A percentile compares a stretch with the other conserved stretches of the same genome.
Evolutionary conservation across 345 rosid species (phyloP).

Genomic region (thale cress (Arabidopsis thaliana)): TAIR10.1 NC_003076.8:4074001-4074500

Average conservation of each 20-base stretch:
- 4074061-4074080: conserved; percentile 24
- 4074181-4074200: not conserved
- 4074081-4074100: conserved; percentile 17
- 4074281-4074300: conserved; percentile 63
- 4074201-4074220: conserved; percentile 26
- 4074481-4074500: conserved; percentile 1
- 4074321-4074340: conserved; percentile 60
- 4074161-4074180: conserved; percentile 36
- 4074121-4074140: not conserved
- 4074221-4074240: conserved; percentile 95
- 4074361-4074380: conserved; percentile 84
- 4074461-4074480: conserved; percentile 37
- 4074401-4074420: conserved; percentile 57
- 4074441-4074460: conserved; percentile 54
- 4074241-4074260: conserved; percentile 90
- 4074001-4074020: not conserved
- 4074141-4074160: not conserved
- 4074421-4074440: conserved; percentile 50
- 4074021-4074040: not conserved
- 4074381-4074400: conserved; percentile 91
- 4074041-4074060: conserved; percentile 39
- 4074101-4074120: conserved; percentile 15
- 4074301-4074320: conserved; percentile 48
- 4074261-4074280: conserved; percentile 60
- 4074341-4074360: conserved; percentile 63